A percentile compares a stretch with the other conserved stretches of the same genome.
These are phyloP conservation scores for Vanderwaltozyma polyspora DNA, from an alignment of 805 yeast species.

Conservation along the genomic window DNA sequence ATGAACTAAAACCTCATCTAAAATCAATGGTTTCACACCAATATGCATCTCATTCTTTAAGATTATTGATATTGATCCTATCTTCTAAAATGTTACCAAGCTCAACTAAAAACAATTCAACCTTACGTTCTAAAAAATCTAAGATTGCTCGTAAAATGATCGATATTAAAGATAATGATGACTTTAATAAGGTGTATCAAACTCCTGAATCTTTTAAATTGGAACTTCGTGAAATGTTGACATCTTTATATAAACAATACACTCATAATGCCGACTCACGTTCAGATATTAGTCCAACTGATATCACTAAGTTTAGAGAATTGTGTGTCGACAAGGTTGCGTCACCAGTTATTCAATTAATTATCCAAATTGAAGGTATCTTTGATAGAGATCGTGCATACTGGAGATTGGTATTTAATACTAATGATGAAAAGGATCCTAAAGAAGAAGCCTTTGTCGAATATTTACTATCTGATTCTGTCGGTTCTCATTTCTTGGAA, in stretches of 20 bases:
- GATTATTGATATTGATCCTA: constrained; percentile 58
- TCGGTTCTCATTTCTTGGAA: constrained; percentile 90
- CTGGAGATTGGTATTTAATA: constrained; percentile 55
- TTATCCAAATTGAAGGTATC: constrained; percentile 71
- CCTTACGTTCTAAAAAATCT: constrained; percentile 71
- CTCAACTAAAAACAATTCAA: constrained; percentile 53
- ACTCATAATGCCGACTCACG: constrained; percentile 20
- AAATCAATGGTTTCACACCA: constrained; percentile 55
- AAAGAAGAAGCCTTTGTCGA: constrained; percentile 76
- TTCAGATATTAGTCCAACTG: constrained; percentile 22
- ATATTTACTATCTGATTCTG: constrained; percentile 69
- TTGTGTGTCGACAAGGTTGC: constrained; percentile 69
- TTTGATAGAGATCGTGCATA: constrained; percentile 61
- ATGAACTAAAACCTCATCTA: constrained; percentile 53
- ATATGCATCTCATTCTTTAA: constrained; percentile 80
- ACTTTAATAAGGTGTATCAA: constrained; percentile 54
- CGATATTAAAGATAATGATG: constrained; percentile 69
- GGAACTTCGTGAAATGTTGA: constrained; percentile 42
- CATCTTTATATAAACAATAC: constrained; percentile 28
- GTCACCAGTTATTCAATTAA: constrained; percentile 76
- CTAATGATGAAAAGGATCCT: constrained; percentile 39
- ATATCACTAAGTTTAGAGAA: constrained; percentile 49
- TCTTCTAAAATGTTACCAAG: constrained; percentile 75
- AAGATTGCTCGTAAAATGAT: constrained; percentile 90
- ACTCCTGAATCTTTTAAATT: constrained; percentile 59